phyloP scores from a whole-genome alignment of 306 rosid species.

The Begonia loranthoides region DNA sequence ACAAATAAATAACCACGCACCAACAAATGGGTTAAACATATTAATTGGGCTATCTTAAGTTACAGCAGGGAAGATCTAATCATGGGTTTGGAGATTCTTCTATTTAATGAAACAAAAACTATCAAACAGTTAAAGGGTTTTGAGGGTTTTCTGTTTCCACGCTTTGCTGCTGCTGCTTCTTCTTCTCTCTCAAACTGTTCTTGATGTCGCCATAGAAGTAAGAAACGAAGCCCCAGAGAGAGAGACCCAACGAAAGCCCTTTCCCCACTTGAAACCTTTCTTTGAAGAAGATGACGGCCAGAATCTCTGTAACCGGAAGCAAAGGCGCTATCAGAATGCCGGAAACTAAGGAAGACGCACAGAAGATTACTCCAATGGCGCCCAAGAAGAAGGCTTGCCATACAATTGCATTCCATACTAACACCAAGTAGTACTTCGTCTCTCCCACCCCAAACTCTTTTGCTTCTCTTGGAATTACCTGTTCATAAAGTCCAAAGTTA shows the following conservation, averaged over 20 bases:
- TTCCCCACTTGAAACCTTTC: constrained; percentile 50
- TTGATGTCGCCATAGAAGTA: constrained; percentile 63
- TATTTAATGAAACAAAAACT: too few relatives aligned
- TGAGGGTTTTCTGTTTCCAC: constrained; percentile 3
- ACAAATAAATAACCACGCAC: too few relatives aligned
- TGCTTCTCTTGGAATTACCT: too few relatives aligned
- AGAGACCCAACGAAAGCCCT: constrained; percentile 41
- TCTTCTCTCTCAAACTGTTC: too few relatives aligned
- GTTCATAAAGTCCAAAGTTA: neutral
- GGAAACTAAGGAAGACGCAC: constrained; percentile 51
- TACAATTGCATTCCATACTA: constrained; percentile 34
- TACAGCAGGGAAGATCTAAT: too few relatives aligned
- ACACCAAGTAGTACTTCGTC: constrained; percentile 38
- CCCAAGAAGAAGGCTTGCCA: constrained; percentile 79
- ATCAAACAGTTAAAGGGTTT: too few relatives aligned
- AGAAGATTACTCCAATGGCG: constrained; percentile 59
- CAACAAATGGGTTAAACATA: too few relatives aligned
- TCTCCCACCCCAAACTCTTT: constrained; percentile 39
- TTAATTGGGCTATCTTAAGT: too few relatives aligned
- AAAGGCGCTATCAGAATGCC: constrained; percentile 40
- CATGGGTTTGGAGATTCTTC: too few relatives aligned
- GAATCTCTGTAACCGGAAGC: constrained; percentile 42
- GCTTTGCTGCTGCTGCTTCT: constrained; percentile 4
- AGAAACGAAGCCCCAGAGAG: constrained; percentile 60
- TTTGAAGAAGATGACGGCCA: constrained; percentile 49